phyloP scores from a whole-genome alignment of 805 yeast species.

The Saccharomycopsis fibuligera region DNA sequence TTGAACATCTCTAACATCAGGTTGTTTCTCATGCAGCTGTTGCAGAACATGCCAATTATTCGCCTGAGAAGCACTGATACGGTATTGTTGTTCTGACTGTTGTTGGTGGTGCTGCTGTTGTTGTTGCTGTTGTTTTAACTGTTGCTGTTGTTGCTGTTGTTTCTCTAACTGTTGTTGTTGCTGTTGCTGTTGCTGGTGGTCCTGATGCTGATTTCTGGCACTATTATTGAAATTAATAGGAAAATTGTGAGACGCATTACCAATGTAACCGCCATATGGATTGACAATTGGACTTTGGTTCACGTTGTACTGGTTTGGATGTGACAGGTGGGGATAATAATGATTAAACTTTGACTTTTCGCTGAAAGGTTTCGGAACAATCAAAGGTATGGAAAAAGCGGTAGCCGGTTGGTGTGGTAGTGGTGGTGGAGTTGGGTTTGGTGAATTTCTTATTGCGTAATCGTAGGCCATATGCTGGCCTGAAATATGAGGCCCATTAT shows the following conservation, averaged over 20 bases:
- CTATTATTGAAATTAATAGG: background rate
- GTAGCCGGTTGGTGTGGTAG: too few species aligned
- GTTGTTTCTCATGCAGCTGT: background rate
- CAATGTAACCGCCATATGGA: background rate
- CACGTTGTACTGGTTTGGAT: background rate
- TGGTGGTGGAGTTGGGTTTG: background rate
- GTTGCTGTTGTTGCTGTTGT: background rate
- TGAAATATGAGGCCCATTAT: too few species aligned
- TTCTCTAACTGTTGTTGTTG: background rate
- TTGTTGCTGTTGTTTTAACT: background rate
- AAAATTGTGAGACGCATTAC: background rate
- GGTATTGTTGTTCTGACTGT: conserved; percentile 2
- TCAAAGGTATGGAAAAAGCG: conserved; percentile 14
- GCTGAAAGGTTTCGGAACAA: conserved; percentile 34
- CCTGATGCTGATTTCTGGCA: background rate
- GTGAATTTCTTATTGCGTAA: too few species aligned
- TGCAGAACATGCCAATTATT: background rate
- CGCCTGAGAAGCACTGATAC: background rate
- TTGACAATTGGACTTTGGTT: conserved; percentile 4
- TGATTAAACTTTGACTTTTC: background rate
- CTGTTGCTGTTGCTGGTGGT: background rate
- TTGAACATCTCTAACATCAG: background rate
- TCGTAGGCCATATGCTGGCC: too few species aligned
- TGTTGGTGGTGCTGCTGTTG: conserved; percentile 1
- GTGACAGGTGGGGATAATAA: background rate